phyloP scores from a whole-genome alignment of 108 stramenopile genomes.

The Pseudonitzschia multiseries region DNA sequence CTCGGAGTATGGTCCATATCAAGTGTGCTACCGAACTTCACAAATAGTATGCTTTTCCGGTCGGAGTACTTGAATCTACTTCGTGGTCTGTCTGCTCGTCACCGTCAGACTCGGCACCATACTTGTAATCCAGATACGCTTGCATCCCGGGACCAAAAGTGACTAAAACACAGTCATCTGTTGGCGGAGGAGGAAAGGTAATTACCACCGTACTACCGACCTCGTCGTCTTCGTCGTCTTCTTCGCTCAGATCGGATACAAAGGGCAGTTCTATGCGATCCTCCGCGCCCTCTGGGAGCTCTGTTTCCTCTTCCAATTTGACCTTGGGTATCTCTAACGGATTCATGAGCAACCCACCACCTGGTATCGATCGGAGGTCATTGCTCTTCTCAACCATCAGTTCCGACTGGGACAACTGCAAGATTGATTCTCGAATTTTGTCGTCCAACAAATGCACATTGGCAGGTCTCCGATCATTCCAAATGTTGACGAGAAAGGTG shows the following conservation, averaged over 20 bases:
- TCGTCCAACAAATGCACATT: conserved; percentile 43
- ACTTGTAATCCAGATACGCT: conserved; percentile 41
- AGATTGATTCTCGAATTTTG: conserved; percentile 32
- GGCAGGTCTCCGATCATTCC: conserved; percentile 62
- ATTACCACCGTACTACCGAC: conserved; percentile 39
- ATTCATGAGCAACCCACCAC: conserved; percentile 1
- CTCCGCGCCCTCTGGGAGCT: conserved; percentile 43
- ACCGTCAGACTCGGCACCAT: not conserved
- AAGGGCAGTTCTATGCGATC: conserved; percentile 35
- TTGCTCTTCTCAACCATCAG: conserved; percentile 2
- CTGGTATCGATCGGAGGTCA: not conserved
- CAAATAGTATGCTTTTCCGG: not conserved
- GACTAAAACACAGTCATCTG: conserved; percentile 31
- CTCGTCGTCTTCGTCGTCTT: conserved; percentile 32
- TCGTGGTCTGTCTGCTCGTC: not conserved
- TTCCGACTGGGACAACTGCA: conserved; percentile 1
- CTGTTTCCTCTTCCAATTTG: conserved; percentile 27
- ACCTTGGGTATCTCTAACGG: conserved; percentile 4
- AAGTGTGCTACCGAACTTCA: not conserved
- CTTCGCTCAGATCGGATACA: conserved; percentile 32
- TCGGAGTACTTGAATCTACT: not conserved
- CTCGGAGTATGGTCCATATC: too few relatives aligned
- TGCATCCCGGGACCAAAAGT: conserved; percentile 39
- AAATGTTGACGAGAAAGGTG: conserved; percentile 91
- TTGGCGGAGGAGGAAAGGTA: conserved; percentile 40